Percentiles rank a stretch among this genome's conserved stretches.
Conservation (phyloP, 371 early-diverging fungal species). For the Saksenaea oblongispora region DNA sequence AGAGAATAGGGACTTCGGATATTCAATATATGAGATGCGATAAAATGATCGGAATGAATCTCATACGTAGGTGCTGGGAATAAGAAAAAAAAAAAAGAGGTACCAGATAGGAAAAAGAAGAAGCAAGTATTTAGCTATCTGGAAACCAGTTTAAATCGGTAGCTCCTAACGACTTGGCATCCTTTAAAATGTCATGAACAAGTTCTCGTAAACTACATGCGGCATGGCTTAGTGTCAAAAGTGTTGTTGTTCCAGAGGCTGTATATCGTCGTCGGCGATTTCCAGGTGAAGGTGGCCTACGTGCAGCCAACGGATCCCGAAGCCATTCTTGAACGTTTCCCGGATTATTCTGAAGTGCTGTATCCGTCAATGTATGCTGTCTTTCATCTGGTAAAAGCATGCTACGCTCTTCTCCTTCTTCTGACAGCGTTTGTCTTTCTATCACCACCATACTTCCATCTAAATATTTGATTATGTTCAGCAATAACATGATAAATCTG, state of each 20-base stretch:
- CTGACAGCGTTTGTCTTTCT: conserved; percentile 1
- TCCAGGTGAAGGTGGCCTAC: conserved; percentile 18
- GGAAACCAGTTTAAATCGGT: conserved; percentile 36
- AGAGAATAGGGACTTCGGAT: background rate
- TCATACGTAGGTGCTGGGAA: too few relatives aligned
- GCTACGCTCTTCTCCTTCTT: conserved; percentile 9
- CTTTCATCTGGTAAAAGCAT: conserved; percentile 3
- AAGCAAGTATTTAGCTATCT: conserved; percentile 11
- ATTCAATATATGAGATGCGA: background rate
- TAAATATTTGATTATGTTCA: background rate
- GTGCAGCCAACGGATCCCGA: background rate
- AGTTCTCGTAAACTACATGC: conserved; percentile 23
- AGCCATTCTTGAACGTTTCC: background rate
- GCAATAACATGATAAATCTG: background rate
- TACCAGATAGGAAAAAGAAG: background rate
- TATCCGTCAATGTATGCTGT: background rate
- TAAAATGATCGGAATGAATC: too few relatives aligned
- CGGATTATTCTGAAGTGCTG: background rate
- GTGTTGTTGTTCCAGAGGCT: background rate
- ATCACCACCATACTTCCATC: background rate
- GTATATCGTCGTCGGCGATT: conserved; percentile 3
- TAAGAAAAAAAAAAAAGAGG: too few relatives aligned
- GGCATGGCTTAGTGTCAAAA: background rate
- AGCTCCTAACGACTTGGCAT: conserved; percentile 34
- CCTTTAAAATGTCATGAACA: conserved; percentile 28